Evolutionary conservation across 345 rosid genomes (phyloP).

Genomic region (Citrus mangshanensis): DNA sequence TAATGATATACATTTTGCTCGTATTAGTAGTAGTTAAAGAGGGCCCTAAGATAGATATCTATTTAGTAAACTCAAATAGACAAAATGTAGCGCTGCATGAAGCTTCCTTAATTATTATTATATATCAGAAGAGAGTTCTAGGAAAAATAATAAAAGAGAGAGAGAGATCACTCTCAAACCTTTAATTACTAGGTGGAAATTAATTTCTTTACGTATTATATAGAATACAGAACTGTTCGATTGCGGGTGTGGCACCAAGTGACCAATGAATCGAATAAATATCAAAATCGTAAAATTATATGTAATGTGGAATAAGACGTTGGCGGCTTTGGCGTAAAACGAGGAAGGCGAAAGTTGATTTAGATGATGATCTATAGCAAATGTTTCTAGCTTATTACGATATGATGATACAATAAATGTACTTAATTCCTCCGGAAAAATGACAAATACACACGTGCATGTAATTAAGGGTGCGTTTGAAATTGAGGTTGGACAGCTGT

Average conservation of each 20-base stretch:
- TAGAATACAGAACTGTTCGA: background rate
- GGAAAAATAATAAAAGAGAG: background rate
- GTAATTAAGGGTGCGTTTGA: background rate
- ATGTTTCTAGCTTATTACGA: background rate
- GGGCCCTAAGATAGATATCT: background rate
- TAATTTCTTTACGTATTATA: background rate
- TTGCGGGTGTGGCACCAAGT: background rate
- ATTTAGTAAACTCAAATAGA: background rate
- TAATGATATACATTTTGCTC: background rate
- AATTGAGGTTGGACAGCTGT: too few relatives aligned
- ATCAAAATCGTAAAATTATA: background rate
- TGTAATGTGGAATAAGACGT: background rate
- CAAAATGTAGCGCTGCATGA: background rate
- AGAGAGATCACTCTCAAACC: background rate
- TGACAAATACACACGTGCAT: background rate
- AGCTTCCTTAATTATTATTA: slow-evolving; percentile 6
- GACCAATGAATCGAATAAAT: background rate
- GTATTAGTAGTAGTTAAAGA: background rate
- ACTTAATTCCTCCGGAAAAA: background rate
- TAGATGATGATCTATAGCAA: background rate
- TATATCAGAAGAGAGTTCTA: background rate
- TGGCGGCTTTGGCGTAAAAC: background rate
- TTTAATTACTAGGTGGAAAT: background rate
- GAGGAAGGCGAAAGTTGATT: background rate
- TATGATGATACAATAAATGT: background rate